phyloP scores from a whole-genome alignment of 2,329 filamentous ascomycete species.

The Grosmannia penicillata region DNA sequence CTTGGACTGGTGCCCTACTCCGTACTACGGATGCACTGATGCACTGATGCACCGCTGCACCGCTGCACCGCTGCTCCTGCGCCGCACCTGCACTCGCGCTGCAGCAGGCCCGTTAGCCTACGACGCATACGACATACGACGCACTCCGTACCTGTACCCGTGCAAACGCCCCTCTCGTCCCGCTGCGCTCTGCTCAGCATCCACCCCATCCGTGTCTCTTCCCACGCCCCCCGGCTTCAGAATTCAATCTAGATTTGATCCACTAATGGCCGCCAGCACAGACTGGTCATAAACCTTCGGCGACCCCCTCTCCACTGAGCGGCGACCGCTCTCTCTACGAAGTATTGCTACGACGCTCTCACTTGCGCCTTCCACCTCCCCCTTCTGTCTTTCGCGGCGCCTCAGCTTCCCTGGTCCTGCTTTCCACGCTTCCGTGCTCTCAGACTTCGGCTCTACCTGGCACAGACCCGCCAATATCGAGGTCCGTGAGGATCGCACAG shows the following conservation, averaged over 20 bases:
- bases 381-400: no score
- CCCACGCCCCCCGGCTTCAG: conserved; percentile 2
- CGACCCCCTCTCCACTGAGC: conserved; percentile 1
- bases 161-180: conserved; percentile 3
- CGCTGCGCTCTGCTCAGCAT: no score
- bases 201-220: neutral
- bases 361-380: neutral
- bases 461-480: no score
- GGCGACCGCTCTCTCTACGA: neutral
- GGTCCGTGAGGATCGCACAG: no score
- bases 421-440: no score
- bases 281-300: conserved; percentile 6
- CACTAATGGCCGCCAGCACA: conserved; percentile 2
- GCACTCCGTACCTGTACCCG: neutral
- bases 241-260: conserved; percentile 7
- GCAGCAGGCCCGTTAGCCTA: no score
- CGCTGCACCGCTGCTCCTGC: neutral
- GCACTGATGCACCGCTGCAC: no score
- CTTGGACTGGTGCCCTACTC: no score
- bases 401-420: no score
- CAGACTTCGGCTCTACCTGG: no score
- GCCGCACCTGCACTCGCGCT: neutral
- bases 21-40: no score
- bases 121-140: neutral
- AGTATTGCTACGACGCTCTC: no score